Evolutionary conservation across 1,139 yeast genomes (phyloP).

Genomic region (Nakaseomyces delphensis): DNA sequence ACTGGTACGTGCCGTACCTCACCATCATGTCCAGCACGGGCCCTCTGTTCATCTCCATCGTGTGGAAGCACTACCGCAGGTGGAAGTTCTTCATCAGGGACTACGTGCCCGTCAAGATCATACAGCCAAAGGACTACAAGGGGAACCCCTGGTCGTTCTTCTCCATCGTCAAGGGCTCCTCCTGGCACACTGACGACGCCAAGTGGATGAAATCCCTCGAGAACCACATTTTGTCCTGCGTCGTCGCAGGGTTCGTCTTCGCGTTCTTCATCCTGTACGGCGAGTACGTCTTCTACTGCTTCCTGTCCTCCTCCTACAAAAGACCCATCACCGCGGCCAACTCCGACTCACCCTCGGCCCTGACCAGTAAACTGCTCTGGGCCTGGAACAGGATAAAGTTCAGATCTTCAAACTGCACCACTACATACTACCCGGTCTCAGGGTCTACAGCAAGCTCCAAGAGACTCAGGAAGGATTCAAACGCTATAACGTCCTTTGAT

Average conservation of each 20-base stretch:
- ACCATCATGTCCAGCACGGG: constrained; percentile 95
- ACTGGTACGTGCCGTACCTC: constrained; percentile 77
- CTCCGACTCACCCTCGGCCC: not conserved
- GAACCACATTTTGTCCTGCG: constrained; percentile 60
- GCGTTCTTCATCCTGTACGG: constrained; percentile 49
- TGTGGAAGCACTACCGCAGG: constrained; percentile 81
- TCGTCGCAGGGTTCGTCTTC: constrained; percentile 54
- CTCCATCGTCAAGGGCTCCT: constrained; percentile 66
- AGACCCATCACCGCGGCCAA: constrained; percentile 5
- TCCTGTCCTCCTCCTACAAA: constrained; percentile 22
- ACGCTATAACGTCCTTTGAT: constrained; percentile 12
- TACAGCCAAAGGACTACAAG: constrained; percentile 67
- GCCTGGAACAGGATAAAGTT: constrained; percentile 5
- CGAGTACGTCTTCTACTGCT: constrained; percentile 55
- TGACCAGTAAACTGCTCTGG: not conserved
- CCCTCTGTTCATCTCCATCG: constrained; percentile 74
- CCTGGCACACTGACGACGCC: constrained; percentile 88
- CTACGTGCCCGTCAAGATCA: constrained; percentile 52
- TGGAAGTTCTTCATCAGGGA: constrained; percentile 52
- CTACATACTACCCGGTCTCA: constrained; percentile 3
- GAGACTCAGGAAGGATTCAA: constrained; percentile 21
- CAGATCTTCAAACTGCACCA: constrained; percentile 5
- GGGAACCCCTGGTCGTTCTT: constrained; percentile 52
- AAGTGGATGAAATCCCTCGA: constrained; percentile 62
- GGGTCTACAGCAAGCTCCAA: constrained; percentile 8